Conservation (phyloP, 169 alveolate species). For the Eimeria acervulina region DNA sequence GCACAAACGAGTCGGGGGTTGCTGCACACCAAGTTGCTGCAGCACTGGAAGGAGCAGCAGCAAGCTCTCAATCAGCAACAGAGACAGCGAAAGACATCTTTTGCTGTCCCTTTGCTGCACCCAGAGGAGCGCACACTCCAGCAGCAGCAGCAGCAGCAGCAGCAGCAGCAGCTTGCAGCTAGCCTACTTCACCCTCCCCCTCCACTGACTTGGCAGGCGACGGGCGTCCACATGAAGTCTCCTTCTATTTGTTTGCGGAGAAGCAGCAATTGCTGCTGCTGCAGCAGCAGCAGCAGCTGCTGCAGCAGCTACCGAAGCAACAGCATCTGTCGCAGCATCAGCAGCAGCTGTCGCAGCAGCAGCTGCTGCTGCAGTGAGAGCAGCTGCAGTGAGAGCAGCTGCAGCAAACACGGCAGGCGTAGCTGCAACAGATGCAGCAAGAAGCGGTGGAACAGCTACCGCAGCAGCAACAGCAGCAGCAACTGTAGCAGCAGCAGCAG, state of each 20-base stretch:
- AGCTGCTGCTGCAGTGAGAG: too few species aligned
- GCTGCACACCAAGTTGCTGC: constrained; percentile 49
- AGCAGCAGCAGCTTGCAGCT: too few species aligned
- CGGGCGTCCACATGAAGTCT: neutral
- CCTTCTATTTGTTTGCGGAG: neutral
- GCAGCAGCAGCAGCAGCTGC: constrained; percentile 17
- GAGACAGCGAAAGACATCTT: neutral
- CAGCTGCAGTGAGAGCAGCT: too few species aligned
- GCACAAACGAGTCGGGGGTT: neutral
- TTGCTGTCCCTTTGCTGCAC: constrained; percentile 5
- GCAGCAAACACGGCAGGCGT: too few species aligned
- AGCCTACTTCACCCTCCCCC: neutral
- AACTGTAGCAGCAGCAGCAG: too few species aligned
- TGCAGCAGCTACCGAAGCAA: neutral
- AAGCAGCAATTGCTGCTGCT: constrained; percentile 18
- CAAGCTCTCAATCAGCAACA: neutral
- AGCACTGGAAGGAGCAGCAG: constrained; percentile 43
- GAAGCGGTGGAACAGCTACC: too few species aligned
- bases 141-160: constrained; percentile 19
- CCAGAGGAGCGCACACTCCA: neutral
- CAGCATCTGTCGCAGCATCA: neutral
- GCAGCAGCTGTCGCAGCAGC: neutral
- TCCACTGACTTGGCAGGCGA: neutral
- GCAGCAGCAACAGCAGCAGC: neutral
- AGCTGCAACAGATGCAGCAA: too few species aligned